These are phyloP conservation scores for Ascochyta clinopodiicola DNA, from an alignment of 2,329 filamentous ascomycete genomes.

Conservation along the genomic window DNA sequence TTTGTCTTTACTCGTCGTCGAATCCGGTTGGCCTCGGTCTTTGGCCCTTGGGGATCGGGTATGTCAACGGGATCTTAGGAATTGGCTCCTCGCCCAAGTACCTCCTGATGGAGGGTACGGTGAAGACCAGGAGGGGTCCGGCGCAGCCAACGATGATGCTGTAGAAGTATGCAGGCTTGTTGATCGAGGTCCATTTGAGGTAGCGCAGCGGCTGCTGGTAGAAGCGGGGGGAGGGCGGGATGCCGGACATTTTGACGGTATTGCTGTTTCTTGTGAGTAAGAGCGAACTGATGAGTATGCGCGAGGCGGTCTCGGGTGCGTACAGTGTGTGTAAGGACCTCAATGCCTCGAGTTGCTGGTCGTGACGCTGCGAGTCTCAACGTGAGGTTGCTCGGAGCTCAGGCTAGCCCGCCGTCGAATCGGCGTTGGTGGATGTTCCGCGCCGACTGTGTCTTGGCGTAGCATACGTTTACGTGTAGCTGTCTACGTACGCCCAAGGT, in stretches of 20 bases:
- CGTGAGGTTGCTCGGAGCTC: slow-evolving; percentile 16
- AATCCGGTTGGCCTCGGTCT: slow-evolving; percentile 54
- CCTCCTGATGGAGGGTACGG: slow-evolving; percentile 75
- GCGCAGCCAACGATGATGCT: slow-evolving; percentile 74
- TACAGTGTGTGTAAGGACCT: slow-evolving; percentile 17
- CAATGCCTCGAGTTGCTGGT: slow-evolving; percentile 28
- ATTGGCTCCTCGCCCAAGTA: slow-evolving; percentile 73
- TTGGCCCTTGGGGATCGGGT: slow-evolving; percentile 69
- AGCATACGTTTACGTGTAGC: slow-evolving; percentile 49
- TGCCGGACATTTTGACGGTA: slow-evolving; percentile 59
- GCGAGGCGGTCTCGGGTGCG: not conserved
- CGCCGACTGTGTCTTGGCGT: slow-evolving; percentile 39
- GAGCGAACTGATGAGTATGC: not conserved
- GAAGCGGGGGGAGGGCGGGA: slow-evolving; percentile 66
- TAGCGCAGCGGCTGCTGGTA: slow-evolving; percentile 84
- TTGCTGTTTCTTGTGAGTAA: slow-evolving; percentile 2
- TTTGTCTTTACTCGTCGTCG: slow-evolving; percentile 48
- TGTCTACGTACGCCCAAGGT: slow-evolving; percentile 22
- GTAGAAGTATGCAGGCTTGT: slow-evolving; percentile 92
- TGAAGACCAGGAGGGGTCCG: slow-evolving; percentile 74
- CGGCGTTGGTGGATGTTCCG: slow-evolving; percentile 15
- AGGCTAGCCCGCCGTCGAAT: not conserved
- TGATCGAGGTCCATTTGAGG: slow-evolving; percentile 84
- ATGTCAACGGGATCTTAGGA: slow-evolving; percentile 80
- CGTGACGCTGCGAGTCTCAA: slow-evolving; percentile 14